These are phyloP conservation scores for Microglena sp. DNA, from an alignment of 139 green algal species.

Conservation along the genomic window DNA sequence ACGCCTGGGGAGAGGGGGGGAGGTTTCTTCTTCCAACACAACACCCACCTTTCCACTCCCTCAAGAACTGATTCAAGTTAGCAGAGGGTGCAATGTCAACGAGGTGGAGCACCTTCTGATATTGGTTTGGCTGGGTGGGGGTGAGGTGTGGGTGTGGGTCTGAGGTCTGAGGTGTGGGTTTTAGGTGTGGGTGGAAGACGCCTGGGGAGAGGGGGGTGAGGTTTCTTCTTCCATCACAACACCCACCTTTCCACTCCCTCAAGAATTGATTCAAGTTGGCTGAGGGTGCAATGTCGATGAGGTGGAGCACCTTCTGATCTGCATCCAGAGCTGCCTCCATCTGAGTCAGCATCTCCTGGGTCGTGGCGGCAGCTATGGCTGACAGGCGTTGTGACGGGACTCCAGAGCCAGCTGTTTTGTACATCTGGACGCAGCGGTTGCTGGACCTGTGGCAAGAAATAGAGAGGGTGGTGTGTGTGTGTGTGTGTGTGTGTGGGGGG, in stretches of 20 bases:
- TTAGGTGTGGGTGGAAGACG: no score
- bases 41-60: slow-evolving; percentile 6
- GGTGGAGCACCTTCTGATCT: background rate
- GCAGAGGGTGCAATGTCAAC: background rate
- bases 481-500: no score
- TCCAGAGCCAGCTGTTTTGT: slow-evolving; percentile 1
- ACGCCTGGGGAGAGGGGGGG: no score
- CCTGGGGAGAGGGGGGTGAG: no score
- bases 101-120: background rate
- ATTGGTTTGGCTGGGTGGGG: no score
- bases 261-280: slow-evolving; percentile 1
- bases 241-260: slow-evolving; percentile 6
- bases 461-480: no score
- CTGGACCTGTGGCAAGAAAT: no score
- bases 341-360: background rate
- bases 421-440: background rate
- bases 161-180: no score
- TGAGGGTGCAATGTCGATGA: slow-evolving; percentile 3
- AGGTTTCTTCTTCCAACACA: slow-evolving; percentile 1
- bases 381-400: background rate
- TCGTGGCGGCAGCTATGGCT: background rate
- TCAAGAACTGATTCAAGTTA: background rate
- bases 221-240: background rate
- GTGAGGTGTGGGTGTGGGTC: no score
- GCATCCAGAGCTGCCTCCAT: background rate